Conservation (phyloP, 2,329 filamentous ascomycete genomes). For the Fusarium subtropicale region DNA sequence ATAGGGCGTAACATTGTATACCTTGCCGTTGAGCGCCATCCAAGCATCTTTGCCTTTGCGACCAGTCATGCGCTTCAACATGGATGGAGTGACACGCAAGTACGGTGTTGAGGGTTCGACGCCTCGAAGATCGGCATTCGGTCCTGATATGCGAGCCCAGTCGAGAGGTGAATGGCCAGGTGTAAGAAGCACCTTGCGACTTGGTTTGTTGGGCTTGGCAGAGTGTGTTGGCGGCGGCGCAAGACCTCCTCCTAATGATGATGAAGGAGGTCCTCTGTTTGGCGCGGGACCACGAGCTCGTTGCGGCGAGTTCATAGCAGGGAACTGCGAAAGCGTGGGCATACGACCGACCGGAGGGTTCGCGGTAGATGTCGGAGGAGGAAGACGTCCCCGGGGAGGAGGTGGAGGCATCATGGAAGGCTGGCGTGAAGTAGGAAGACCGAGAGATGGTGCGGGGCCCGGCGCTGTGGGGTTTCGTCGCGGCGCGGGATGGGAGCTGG, state of each 20-base stretch:
- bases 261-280: slow-evolving; percentile 53
- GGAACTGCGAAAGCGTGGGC: slow-evolving; percentile 59
- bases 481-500: slow-evolving; percentile 33
- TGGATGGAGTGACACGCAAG: slow-evolving; percentile 82
- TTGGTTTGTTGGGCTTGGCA: slow-evolving; percentile 65
- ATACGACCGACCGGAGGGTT: slow-evolving; percentile 47
- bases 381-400: slow-evolving; percentile 39
- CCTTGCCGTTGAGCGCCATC: slow-evolving; percentile 88
- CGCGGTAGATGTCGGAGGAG: slow-evolving; percentile 29
- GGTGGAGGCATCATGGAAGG: slow-evolving; percentile 50
- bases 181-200: slow-evolving; percentile 80
- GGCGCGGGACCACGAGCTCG: slow-evolving; percentile 58
- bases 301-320: slow-evolving; percentile 64
- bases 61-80: slow-evolving; percentile 82
- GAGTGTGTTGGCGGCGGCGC: slow-evolving; percentile 67
- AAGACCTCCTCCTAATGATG: slow-evolving; percentile 54
- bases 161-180: slow-evolving; percentile 95
- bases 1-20: slow-evolving; percentile 95
- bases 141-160: slow-evolving; percentile 84
- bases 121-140: slow-evolving; percentile 75
- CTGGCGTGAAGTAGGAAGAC: slow-evolving; percentile 1
- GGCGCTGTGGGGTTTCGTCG: slow-evolving; percentile 32
- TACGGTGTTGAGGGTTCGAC: slow-evolving; percentile 63
- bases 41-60: slow-evolving; percentile 88
- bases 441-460: slow-evolving; percentile 23